These are phyloP conservation scores for Penicillium odoratum DNA, from an alignment of 495 filamentous ascomycete species.

Conservation along the genomic window DNA sequence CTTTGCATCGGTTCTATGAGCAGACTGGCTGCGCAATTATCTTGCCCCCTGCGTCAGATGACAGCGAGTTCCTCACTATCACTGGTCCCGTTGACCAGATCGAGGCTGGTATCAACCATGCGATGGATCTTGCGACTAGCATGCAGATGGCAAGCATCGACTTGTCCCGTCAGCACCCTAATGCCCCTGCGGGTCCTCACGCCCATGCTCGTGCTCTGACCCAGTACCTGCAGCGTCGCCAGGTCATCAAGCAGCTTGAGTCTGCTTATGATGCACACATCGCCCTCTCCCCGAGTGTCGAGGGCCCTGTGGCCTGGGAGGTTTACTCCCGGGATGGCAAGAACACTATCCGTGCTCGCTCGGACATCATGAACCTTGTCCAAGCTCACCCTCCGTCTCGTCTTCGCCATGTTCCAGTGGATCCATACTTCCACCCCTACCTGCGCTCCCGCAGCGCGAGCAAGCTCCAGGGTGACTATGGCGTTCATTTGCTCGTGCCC, in stretches of 20 bases:
- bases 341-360: conserved; percentile 75
- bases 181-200: conserved; percentile 67
- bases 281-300: conserved; percentile 63
- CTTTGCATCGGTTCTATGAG: conserved; percentile 79
- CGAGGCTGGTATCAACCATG: conserved; percentile 69
- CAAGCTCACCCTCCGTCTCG: conserved; percentile 77
- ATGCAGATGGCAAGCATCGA: conserved; percentile 81
- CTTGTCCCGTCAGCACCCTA: conserved; percentile 70
- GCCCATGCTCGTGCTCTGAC: conserved; percentile 80
- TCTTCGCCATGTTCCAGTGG: conserved; percentile 66
- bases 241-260: conserved; percentile 77
- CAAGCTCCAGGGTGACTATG: conserved; percentile 67
- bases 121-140: conserved; percentile 75
- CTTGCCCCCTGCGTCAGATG: conserved; percentile 67
- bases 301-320: conserved; percentile 73
- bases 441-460: conserved; percentile 62
- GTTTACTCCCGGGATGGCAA: conserved; percentile 82
- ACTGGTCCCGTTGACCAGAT: conserved; percentile 75
- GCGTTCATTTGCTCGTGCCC: conserved; percentile 77
- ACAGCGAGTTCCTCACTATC: conserved; percentile 77
- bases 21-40: conserved; percentile 90
- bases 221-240: conserved; percentile 75
- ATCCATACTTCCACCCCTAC: conserved; percentile 85
- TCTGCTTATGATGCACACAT: conserved; percentile 76
- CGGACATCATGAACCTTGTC: conserved; percentile 78